Base-by-base conservation (phyloP, 345 rosid genomes). In the Dimocarpus longan region DNA sequence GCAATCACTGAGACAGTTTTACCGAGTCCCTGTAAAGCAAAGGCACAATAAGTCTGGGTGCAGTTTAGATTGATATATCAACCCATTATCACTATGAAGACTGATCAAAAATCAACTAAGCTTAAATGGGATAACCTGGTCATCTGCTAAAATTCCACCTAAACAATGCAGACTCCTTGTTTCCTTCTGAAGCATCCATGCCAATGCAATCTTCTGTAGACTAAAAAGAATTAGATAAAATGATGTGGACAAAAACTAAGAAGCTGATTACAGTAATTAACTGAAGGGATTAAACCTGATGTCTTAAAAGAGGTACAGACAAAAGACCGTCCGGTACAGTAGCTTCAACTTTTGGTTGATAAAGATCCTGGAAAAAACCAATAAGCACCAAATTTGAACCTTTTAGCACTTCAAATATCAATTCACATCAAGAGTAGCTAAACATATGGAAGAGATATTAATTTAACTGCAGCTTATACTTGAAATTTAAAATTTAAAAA, bases 131-230 rank as follows among this genome's bases (percentile, higher is more conserved):
- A 59, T 71, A 72, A 95, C 99, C 97, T 96, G 98, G 82, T 96
- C 99, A 89, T 96, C 99, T 71, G 99, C 99, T 86, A 96, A 84
- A 79, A 96, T 95, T 85, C 99, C 99, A 77, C 99, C 99, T 80
- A 88, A 80, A 77, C 97, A 96, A 73, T 88, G 92, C 59, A 86
- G 80, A 79, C 97, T 91, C 88, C 89, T 92, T 43, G 89, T 91
- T 89, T 95, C 98, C 85, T 90, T 95, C 77, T 91, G 97, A 85
- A 91, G 91, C 98, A 91, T 96, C 98, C 98, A 96, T 28, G 93
- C 88, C 91, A 96, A 84, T 77, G 99, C 99, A 89, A 96, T 96
- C 88, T 90, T 96, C 99, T 96, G 89, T 73, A 76, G 79, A 79
- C 78, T 52, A 76, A 81, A 75, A 71, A 21, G 64, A 52, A 80